phyloP scores from a whole-genome alignment of 2,329 filamentous ascomycete genomes.

The Aspergillus ruber region DNA sequence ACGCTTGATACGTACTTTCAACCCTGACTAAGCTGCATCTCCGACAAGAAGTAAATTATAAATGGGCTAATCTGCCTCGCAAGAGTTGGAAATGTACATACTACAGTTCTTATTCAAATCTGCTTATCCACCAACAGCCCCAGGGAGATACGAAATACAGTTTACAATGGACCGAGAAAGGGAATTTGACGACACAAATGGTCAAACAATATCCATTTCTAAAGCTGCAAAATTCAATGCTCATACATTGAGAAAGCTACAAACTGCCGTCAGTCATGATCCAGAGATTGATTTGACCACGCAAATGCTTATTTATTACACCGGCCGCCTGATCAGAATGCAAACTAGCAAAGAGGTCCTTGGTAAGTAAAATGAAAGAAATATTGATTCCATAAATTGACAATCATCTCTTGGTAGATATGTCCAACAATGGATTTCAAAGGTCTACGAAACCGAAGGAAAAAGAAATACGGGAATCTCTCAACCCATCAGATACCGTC shows the following conservation, averaged over 20 bases:
- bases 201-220: too few relatives aligned
- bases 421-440: neutral
- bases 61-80: too few relatives aligned
- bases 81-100: too few relatives aligned
- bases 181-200: too few relatives aligned
- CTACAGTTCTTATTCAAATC: too few relatives aligned
- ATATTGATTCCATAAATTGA: neutral
- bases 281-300: conserved; percentile 16
- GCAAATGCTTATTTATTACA: conserved; percentile 11
- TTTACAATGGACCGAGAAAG: too few relatives aligned
- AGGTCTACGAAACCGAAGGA: conserved; percentile 1
- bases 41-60: too few relatives aligned
- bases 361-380: conserved; percentile 1
- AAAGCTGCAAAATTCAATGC: conserved; percentile 17
- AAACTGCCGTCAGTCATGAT: conserved; percentile 13
- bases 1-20: too few relatives aligned
- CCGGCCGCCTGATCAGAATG: conserved; percentile 12
- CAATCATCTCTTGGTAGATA: neutral
- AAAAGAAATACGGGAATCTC: conserved; percentile 13
- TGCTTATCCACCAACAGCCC: too few relatives aligned
- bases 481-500: conserved; percentile 7
- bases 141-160: too few relatives aligned
- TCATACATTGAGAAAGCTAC: conserved; percentile 16
- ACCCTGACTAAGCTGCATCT: too few relatives aligned
- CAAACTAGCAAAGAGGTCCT: conserved; percentile 5